A percentile compares a stretch with the other conserved stretches of the same genome.
Evolutionary conservation across 345 rosid species (phyloP).

Genomic region (Leavenworthia alabamica): DNA sequence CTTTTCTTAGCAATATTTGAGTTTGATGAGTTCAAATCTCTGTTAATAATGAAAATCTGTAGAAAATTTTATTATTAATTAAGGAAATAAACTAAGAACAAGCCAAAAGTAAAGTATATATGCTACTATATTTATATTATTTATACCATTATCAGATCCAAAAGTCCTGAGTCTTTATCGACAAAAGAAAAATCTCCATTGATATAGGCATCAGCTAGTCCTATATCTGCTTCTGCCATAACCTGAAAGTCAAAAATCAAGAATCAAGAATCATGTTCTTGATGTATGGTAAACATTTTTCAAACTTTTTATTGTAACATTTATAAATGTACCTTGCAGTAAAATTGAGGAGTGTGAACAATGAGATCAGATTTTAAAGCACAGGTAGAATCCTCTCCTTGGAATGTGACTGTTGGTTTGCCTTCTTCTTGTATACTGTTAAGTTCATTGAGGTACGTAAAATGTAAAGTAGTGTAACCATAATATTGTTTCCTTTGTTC

Average conservation of each 20-base stretch:
- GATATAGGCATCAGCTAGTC: constrained; percentile 80
- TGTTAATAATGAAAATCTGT: constrained; percentile 69
- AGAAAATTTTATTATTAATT: not conserved
- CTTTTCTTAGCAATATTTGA: constrained; percentile 54
- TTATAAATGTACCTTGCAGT: constrained; percentile 57
- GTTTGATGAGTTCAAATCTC: constrained; percentile 40
- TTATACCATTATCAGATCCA: constrained; percentile 62
- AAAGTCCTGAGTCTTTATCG: constrained; percentile 66
- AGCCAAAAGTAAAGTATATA: constrained; percentile 32
- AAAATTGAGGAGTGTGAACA: constrained; percentile 71
- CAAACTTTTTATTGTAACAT: not conserved
- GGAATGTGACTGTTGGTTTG: constrained; percentile 52
- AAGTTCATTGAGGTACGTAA: not conserved
- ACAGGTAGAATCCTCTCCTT: constrained; percentile 42
- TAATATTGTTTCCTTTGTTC: no score
- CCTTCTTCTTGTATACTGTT: constrained; percentile 35
- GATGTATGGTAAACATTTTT: not conserved
- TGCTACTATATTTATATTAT: no score
- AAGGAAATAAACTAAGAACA: constrained; percentile 22
- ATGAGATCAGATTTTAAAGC: constrained; percentile 35
- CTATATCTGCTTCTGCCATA: constrained; percentile 88
- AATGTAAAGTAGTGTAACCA: not conserved
- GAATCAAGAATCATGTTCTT: not conserved
- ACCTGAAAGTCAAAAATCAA: constrained; percentile 37
- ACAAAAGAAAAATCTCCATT: constrained; percentile 77